Evolutionary conservation across 1,284 basidiomycete genomes (phyloP).

Genomic region (Malassezia globosa): DNA sequence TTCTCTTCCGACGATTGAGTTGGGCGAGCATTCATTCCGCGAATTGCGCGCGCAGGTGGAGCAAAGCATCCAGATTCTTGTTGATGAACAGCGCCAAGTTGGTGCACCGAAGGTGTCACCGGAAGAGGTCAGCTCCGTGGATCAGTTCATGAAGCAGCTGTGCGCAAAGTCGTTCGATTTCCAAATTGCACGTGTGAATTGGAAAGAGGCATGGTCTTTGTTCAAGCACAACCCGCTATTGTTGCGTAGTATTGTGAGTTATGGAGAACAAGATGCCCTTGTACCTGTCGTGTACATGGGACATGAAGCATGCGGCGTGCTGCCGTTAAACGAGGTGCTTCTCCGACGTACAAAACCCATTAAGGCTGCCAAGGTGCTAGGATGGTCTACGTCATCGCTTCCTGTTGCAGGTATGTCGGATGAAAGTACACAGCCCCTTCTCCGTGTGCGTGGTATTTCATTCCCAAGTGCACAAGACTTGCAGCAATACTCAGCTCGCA

Average conservation of each 20-base stretch:
- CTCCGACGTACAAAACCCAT: slow-evolving; percentile 14
- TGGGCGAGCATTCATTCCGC: background rate
- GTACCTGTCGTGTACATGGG: slow-evolving; percentile 12
- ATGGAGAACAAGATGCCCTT: background rate
- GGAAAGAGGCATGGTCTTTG: slow-evolving; percentile 8
- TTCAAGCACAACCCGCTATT: slow-evolving; percentile 8
- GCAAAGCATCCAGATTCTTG: slow-evolving; percentile 1
- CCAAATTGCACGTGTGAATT: background rate
- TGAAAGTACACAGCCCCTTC: slow-evolving; percentile 8
- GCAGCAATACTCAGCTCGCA: slow-evolving; percentile 6
- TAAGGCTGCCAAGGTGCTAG: slow-evolving; percentile 15
- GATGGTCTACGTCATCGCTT: slow-evolving; percentile 18
- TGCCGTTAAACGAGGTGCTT: slow-evolving; percentile 4
- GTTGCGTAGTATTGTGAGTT: background rate
- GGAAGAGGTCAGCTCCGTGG: background rate
- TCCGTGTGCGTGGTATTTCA: slow-evolving; percentile 17
- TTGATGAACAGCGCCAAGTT: background rate
- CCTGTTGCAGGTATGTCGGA: background rate
- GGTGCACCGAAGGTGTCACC: background rate
- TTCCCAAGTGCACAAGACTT: slow-evolving; percentile 16
- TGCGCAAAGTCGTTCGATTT: background rate
- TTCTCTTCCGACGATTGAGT: background rate
- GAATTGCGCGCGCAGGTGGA: slow-evolving; percentile 1
- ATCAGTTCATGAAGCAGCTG: background rate
- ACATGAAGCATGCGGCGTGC: background rate